Conservation (phyloP, 1,284 basidiomycete species). For the Sanghuangporus weigelae region DNA sequence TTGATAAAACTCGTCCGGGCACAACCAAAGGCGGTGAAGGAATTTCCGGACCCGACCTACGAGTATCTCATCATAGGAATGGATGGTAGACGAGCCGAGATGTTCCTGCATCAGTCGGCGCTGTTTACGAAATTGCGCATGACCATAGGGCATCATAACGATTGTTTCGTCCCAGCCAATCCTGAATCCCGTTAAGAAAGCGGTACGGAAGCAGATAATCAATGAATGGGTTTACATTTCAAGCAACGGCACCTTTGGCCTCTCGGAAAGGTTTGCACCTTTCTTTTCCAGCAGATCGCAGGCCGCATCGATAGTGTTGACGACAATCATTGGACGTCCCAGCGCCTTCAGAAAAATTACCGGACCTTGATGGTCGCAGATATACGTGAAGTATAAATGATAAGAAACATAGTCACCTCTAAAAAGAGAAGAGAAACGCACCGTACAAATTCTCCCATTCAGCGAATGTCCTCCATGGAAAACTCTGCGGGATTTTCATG, state of each 20-base stretch:
- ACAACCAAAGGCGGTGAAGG: neutral
- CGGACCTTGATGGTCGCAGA: neutral
- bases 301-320: slow-evolving; percentile 31
- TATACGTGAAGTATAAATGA: neutral
- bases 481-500: slow-evolving; percentile 25
- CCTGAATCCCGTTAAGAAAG: neutral
- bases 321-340: slow-evolving; percentile 30
- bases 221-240: neutral
- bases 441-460: slow-evolving; percentile 29
- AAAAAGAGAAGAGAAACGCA: slow-evolving; percentile 3
- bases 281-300: slow-evolving; percentile 33
- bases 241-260: neutral
- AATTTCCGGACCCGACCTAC: slow-evolving; percentile 2
- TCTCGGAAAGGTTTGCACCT: neutral
- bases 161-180: neutral
- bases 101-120: slow-evolving; percentile 28
- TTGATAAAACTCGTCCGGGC: neutral
- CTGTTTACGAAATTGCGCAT: slow-evolving; percentile 26
- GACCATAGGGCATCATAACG: slow-evolving; percentile 11
- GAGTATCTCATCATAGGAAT: slow-evolving; percentile 22
- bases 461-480: slow-evolving; percentile 28
- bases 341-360: neutral
- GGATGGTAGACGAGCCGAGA: slow-evolving; percentile 20
- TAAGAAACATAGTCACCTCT: neutral
- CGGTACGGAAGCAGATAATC: neutral